Conservation (phyloP, 306 rosid genomes). For the Trichosanthes truncata region DNA sequence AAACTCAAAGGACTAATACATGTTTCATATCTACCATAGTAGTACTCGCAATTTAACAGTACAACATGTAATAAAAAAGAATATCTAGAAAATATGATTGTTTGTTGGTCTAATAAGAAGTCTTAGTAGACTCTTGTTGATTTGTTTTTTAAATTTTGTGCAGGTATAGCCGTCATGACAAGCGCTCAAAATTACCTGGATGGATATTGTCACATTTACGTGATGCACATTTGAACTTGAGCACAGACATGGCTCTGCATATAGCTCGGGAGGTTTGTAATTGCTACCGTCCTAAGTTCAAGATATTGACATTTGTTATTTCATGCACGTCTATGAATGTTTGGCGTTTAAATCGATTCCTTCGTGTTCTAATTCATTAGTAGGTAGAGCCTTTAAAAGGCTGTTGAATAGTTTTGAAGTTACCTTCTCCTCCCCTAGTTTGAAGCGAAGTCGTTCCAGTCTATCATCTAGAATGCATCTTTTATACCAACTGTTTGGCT, state of each 20-base stretch:
- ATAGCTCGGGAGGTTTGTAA: slow-evolving; percentile 75
- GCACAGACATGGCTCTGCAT: slow-evolving; percentile 98
- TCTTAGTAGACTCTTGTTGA: neutral
- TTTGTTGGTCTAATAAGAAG: neutral
- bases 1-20: neutral
- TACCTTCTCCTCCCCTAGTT: neutral
- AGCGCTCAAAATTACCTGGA: slow-evolving; percentile 87
- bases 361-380: neutral
- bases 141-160: neutral
- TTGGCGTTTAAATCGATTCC: neutral
- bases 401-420: neutral
- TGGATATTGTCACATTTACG: slow-evolving; percentile 88
- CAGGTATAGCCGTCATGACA: slow-evolving; percentile 97
- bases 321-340: neutral
- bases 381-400: neutral
- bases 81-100: neutral
- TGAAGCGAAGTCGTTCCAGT: neutral
- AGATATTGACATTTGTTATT: neutral
- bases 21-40: neutral
- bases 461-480: slow-evolving; percentile 2
- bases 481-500: neutral
- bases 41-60: neutral
- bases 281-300: neutral
- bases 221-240: slow-evolving; percentile 90
- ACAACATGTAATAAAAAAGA: neutral